phyloP scores from a whole-genome alignment of 2,329 filamentous ascomycete species.

The Neoscytalidium dimidiatum region DNA sequence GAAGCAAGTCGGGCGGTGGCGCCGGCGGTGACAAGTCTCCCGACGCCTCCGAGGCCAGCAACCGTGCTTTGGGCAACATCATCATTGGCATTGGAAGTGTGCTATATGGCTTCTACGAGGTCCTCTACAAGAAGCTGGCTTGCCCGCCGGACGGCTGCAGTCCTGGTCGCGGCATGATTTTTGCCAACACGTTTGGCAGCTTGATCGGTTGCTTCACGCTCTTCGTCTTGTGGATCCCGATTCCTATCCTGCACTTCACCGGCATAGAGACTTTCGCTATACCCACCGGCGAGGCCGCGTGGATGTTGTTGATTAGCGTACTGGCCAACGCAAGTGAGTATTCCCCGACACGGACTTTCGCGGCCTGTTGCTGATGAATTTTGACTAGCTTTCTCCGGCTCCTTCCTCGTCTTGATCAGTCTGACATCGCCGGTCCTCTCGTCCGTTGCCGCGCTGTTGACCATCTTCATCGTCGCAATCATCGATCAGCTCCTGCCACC shows the following conservation, averaged over 20 bases:
- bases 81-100: constrained; percentile 90
- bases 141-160: constrained; percentile 89
- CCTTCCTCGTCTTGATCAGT: constrained; percentile 88
- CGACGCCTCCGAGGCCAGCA: constrained; percentile 57
- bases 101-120: constrained; percentile 95
- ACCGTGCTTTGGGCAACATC: constrained; percentile 80
- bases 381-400: constrained; percentile 73
- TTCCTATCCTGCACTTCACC: constrained; percentile 78
- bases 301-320: constrained; percentile 78
- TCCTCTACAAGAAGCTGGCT: constrained; percentile 89
- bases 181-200: constrained; percentile 89
- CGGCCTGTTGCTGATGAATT: not conserved
- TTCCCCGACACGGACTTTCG: constrained; percentile 4
- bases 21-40: constrained; percentile 49
- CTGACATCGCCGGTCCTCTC: constrained; percentile 90
- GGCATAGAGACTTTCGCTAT: constrained; percentile 82
- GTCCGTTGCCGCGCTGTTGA: constrained; percentile 88
- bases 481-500: constrained; percentile 82
- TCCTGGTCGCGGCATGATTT: constrained; percentile 88
- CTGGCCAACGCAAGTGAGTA: constrained; percentile 76
- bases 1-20: constrained; percentile 57
- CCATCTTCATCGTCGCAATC: constrained; percentile 93
- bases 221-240: constrained; percentile 83
- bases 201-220: constrained; percentile 87
- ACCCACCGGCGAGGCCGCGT: constrained; percentile 74